These are phyloP conservation scores for Phytophthora kernoviae DNA, from an alignment of 352 stramenopile genomes.

Conservation along the genomic window DNA sequence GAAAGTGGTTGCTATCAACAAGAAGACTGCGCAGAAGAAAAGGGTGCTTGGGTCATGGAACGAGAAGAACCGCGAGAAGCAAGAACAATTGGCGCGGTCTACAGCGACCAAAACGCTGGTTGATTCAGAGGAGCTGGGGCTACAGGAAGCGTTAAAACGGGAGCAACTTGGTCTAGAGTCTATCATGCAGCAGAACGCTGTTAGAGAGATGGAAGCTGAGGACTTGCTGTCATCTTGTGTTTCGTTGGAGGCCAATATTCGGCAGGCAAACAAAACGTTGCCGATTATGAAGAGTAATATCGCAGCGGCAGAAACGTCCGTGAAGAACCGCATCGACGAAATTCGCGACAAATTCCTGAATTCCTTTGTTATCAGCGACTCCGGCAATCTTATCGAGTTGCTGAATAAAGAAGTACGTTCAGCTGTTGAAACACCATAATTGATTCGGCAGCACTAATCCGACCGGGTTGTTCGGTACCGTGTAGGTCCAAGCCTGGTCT, in stretches of 20 bases:
- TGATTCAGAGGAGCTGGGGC: constrained; percentile 20
- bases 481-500: constrained; percentile 20
- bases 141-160: constrained; percentile 20
- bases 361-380: constrained; percentile 32
- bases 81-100: constrained; percentile 21
- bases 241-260: constrained; percentile 23
- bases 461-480: neutral
- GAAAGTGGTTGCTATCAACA: constrained; percentile 25
- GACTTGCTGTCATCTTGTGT: constrained; percentile 28
- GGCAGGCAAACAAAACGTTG: constrained; percentile 7
- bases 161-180: constrained; percentile 11
- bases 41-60: constrained; percentile 28
- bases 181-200: constrained; percentile 7
- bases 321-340: constrained; percentile 40
- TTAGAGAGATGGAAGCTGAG: constrained; percentile 21
- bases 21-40: constrained; percentile 25
- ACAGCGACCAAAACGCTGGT: constrained; percentile 24
- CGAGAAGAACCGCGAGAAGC: constrained; percentile 15
- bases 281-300: constrained; percentile 12
- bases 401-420: constrained; percentile 36
- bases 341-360: constrained; percentile 39
- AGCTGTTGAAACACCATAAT: neutral
- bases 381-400: constrained; percentile 27
- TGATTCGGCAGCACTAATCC: neutral
- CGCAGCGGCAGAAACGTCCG: constrained; percentile 24